Percentiles rank a stretch among this genome's conserved stretches.
phyloP scores from a whole-genome alignment of 2,329 filamentous ascomycete species.

The Sordariomycetes sp. region DNA sequence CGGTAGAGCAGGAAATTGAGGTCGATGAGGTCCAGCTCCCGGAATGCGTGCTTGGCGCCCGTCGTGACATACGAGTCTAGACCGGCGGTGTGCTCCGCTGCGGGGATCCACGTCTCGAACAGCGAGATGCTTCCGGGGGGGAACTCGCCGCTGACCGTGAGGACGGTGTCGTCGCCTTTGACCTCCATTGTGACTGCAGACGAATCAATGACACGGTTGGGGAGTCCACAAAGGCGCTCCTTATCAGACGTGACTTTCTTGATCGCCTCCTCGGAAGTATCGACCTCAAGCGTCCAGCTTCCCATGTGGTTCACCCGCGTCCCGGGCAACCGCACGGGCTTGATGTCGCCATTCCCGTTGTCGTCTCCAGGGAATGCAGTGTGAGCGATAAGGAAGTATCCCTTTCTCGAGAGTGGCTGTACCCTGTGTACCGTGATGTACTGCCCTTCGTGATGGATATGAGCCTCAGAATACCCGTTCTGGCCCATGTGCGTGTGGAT shows the following conservation, averaged over 20 bases:
- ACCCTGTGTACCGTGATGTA: constrained; percentile 95
- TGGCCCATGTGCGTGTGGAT: constrained; percentile 94
- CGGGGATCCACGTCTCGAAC: constrained; percentile 92
- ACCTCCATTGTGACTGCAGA: constrained; percentile 60
- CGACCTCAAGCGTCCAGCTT: constrained; percentile 85
- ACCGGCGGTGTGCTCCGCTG: constrained; percentile 69
- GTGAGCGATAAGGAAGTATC: constrained; percentile 90
- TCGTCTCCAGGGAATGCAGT: constrained; percentile 90
- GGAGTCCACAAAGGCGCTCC: constrained; percentile 64
- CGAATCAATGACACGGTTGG: constrained; percentile 64
- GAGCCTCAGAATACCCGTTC: constrained; percentile 87
- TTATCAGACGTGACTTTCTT: constrained; percentile 54
- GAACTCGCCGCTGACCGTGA: constrained; percentile 71
- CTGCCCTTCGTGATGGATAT: constrained; percentile 91
- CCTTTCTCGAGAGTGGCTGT: constrained; percentile 81
- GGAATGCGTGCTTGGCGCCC: constrained; percentile 67
- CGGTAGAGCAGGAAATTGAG: constrained; percentile 87
- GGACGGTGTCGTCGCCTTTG: constrained; percentile 61
- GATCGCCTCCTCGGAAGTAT: constrained; percentile 58
- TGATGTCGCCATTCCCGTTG: constrained; percentile 69
- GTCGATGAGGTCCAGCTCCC: constrained; percentile 61
- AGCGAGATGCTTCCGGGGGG: constrained; percentile 89
- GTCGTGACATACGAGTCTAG: constrained; percentile 79
- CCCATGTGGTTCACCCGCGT: constrained; percentile 79
- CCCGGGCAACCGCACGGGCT: constrained; percentile 65